phyloP scores from a whole-genome alignment of 192 early-diverging fungal genomes.

The Podila verticillata region DNA sequence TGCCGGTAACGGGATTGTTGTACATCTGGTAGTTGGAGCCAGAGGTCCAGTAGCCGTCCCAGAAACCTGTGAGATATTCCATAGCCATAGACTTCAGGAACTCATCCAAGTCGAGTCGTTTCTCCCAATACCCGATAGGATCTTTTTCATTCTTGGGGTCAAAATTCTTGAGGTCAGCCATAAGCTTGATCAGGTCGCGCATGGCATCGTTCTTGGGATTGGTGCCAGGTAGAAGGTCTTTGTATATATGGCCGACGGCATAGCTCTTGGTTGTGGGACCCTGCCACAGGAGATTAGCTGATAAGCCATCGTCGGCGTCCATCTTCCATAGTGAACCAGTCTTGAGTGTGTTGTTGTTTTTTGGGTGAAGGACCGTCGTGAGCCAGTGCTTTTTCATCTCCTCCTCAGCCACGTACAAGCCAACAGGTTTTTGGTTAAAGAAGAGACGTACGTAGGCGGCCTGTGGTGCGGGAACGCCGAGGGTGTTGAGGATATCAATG shows the following conservation, averaged over 20 bases:
- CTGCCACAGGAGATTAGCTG: conserved; percentile 44
- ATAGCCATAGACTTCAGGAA: conserved; percentile 48
- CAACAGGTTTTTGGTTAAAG: conserved; percentile 28
- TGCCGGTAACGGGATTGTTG: conserved; percentile 40
- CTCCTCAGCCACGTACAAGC: conserved; percentile 27
- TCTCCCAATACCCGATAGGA: conserved; percentile 28
- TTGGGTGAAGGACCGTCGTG: conserved; percentile 13
- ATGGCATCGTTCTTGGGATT: conserved; percentile 33
- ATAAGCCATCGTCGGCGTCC: conserved; percentile 20
- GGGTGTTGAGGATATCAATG: conserved; percentile 19
- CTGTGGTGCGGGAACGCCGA: conserved; percentile 21
- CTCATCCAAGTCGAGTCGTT: conserved; percentile 32
- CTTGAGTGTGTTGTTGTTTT: conserved; percentile 9
- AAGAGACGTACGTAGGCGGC: conserved; percentile 31
- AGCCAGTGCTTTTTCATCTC: conserved; percentile 18
- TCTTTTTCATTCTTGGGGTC: conserved; percentile 10
- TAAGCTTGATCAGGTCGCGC: conserved; percentile 40
- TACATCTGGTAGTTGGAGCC: conserved; percentile 57
- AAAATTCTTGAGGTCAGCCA: conserved; percentile 41
- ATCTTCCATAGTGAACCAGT: conserved; percentile 32
- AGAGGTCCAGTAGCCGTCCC: conserved; percentile 52
- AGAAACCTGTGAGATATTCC: conserved; percentile 51
- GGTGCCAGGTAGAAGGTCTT: conserved; percentile 19
- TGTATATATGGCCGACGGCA: conserved; percentile 29
- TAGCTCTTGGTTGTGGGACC: conserved; percentile 38